Evolutionary conservation across 805 yeast genomes (phyloP).

Genomic region (Kazachstania africana): DNA sequence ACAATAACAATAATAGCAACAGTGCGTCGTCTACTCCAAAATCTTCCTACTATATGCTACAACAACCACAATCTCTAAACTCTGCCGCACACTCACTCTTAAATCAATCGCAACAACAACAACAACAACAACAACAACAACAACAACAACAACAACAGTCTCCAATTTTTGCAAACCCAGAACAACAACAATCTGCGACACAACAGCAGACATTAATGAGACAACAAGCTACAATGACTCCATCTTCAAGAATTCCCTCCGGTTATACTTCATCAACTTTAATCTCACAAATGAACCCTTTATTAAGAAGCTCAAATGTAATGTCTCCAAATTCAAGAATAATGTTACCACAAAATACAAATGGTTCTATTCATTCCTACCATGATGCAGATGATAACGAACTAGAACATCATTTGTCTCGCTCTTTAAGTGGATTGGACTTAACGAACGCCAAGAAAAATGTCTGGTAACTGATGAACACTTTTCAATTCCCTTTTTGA

Average conservation of each 20-base stretch:
- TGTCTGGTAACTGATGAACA: conserved; percentile 1
- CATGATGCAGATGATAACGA: conserved; percentile 1
- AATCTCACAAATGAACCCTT: conserved; percentile 20
- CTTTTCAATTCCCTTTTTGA: too few relatives aligned
- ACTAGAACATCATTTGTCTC: conserved; percentile 23
- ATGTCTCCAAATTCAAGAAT: conserved; percentile 16
- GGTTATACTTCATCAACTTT: conserved; percentile 23
- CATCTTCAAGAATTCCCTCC: conserved; percentile 26
- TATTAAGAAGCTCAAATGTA: conserved; percentile 20
- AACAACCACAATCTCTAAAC: conserved; percentile 2
- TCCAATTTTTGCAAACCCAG: conserved; percentile 2
- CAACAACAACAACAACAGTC: conserved; percentile 2
- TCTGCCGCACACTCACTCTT: conserved; percentile 1
- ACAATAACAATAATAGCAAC: conserved; percentile 14
- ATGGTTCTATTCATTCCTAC: conserved; percentile 24
- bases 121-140: conserved; percentile 3
- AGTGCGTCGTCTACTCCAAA: conserved; percentile 5
- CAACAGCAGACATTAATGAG: conserved; percentile 22
- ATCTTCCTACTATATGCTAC: conserved; percentile 1
- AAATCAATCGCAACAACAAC: conserved; percentile 1
- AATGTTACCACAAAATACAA: conserved; percentile 17
- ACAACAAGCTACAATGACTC: conserved; percentile 20
- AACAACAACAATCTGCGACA: conserved; percentile 7
- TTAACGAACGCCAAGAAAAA: conserved; percentile 8
- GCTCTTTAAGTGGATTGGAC: conserved; percentile 25